Conservation (phyloP, 768 basidiomycete species). For the Galerina marginata region DNA sequence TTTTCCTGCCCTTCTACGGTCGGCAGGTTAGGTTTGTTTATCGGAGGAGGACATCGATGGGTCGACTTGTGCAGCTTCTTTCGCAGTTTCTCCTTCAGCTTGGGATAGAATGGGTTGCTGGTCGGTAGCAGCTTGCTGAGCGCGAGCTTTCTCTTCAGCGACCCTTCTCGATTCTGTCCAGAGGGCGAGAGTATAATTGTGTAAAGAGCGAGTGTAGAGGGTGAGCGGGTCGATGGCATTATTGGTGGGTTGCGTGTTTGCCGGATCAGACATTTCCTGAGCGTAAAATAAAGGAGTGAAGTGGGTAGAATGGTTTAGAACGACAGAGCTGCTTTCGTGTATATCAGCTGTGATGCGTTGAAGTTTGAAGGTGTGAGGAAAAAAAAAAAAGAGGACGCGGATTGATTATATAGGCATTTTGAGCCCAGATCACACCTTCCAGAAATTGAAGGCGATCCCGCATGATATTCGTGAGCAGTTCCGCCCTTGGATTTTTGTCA, state of each 20-base stretch:
- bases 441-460: constrained; percentile 3
- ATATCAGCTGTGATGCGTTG: constrained; percentile 10
- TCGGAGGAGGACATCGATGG: neutral
- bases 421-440: constrained; percentile 21
- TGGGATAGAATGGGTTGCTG: neutral
- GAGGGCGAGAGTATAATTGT: constrained; percentile 68
- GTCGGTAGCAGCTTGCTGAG: constrained; percentile 24
- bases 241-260: constrained; percentile 23
- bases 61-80: neutral
- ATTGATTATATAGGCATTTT: constrained; percentile 22
- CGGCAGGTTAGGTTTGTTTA: neutral
- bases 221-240: constrained; percentile 45
- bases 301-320: neutral
- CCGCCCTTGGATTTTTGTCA: neutral
- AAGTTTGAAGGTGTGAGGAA: constrained; percentile 1
- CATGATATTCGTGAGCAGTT: neutral
- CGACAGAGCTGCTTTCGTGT: constrained; percentile 16
- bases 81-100: constrained; percentile 4
- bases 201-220: constrained; percentile 66
- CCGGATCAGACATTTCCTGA: constrained; percentile 21
- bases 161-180: constrained; percentile 70
- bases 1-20: neutral
- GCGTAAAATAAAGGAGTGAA: constrained; percentile 7
- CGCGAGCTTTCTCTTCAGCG: constrained; percentile 55
- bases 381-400: constrained; percentile 9